Evolutionary conservation across 768 basidiomycete genomes (phyloP), one percentile per base, ranked within the genome.

Genomic region (Tylopilus plumbeoviolaceoides): DNA sequence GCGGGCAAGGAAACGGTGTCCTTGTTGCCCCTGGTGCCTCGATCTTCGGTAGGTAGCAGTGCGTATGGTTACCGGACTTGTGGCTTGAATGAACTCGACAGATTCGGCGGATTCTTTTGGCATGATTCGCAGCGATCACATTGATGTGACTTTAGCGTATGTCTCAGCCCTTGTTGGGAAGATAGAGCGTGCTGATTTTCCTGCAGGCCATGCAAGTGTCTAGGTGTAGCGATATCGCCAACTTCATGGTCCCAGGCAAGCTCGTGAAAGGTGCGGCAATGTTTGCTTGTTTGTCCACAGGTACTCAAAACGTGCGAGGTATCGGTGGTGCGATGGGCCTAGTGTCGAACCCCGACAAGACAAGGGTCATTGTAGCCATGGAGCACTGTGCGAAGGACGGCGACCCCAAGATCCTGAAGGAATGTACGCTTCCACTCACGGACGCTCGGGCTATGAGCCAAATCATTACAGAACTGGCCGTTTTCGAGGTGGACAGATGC

Each of bases 221-320:
- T 0, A 82, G 87, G 55, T 80, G 81, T 2, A 92, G 91, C 47
- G 92, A 95, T 67, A 87, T 98, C 59, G 94, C 94, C 56, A 95
- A 95, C 75, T 98, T 91, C 68, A 97, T 95, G 93, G 91, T 97
- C 59, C 94, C 92, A 7, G 91, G 92, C 17, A 94, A 95, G 73
- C 81, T 91, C 70, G 78, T 91, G 42, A 89, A 88, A 76, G 85
- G 86, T 80, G 49, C 47, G n/a, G 50, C 36, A 15, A 17, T 20
- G 54, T 30, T 56, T 39, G 15, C 31, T 40, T 43, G 28, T 52
- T 39, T 15, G 41, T 15, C 44, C n/a, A 20, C 20, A 35, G 15
- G 35, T 12, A 85, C 94, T 44, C 25, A 46, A 38, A 31, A 39
- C 27, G 17, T 20, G 44, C 65, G 67, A 87, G 90, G 91, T 42